phyloP scores from a whole-genome alignment of 768 basidiomycete species.

The Paxillus ammoniavirescens region DNA sequence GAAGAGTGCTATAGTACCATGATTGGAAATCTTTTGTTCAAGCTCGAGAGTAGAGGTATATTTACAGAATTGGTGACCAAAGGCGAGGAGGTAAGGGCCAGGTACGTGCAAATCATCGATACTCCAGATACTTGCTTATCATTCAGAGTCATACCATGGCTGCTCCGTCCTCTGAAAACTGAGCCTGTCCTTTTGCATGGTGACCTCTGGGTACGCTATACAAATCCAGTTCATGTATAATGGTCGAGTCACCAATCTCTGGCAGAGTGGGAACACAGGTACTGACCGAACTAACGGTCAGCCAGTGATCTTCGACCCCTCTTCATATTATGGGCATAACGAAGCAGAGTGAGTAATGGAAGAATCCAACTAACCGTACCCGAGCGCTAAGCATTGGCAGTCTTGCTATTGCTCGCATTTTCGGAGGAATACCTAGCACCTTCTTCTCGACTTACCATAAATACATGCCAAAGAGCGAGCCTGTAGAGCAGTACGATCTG shows the following conservation, averaged over 20 bases:
- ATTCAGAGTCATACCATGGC: conserved; percentile 67
- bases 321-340: conserved; percentile 77
- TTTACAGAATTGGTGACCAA: conserved; percentile 49
- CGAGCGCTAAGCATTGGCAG: conserved; percentile 26
- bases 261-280: conserved; percentile 73
- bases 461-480: conserved; percentile 60
- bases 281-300: conserved; percentile 49
- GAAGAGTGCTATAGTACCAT: conserved; percentile 62
- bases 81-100: conserved; percentile 47
- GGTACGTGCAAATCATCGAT: conserved; percentile 32
- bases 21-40: conserved; percentile 55
- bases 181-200: conserved; percentile 75
- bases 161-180: conserved; percentile 57
- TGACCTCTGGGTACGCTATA: conserved; percentile 67
- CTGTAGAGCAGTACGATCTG: conserved; percentile 60
- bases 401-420: conserved; percentile 75
- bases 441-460: conserved; percentile 70
- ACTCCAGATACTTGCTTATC: conserved; percentile 5
- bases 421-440: conserved; percentile 65
- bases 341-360: conserved; percentile 69
- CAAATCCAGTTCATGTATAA: not conserved
- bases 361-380: not conserved
- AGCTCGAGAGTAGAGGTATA: conserved; percentile 40
- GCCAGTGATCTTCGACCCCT: conserved; percentile 76
- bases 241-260: not conserved